These are phyloP conservation scores for Atkinsonella hypoxylon DNA, from an alignment of 2,329 filamentous ascomycete genomes.

Conservation along the genomic window DNA sequence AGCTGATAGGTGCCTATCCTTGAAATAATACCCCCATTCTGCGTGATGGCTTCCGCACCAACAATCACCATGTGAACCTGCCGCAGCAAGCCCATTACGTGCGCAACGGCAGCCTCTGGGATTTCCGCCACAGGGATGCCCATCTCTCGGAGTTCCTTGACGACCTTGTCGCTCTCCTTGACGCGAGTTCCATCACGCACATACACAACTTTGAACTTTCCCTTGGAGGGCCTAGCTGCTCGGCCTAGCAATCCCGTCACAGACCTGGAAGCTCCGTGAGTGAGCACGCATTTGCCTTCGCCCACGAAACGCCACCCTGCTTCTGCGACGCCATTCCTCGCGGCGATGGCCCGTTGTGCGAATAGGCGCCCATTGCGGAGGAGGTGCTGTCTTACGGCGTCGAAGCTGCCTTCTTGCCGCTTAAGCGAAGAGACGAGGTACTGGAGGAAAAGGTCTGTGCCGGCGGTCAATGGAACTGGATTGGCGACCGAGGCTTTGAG, in stretches of 20 bases:
- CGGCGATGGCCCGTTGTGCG: slow-evolving; percentile 74
- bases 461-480: slow-evolving; percentile 82
- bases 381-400: slow-evolving; percentile 70
- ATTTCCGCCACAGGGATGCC: slow-evolving; percentile 66
- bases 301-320: slow-evolving; percentile 68
- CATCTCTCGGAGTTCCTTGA: slow-evolving; percentile 55
- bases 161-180: slow-evolving; percentile 57
- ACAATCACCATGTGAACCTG: slow-evolving; percentile 55
- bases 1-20: slow-evolving; percentile 80
- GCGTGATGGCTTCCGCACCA: slow-evolving; percentile 76
- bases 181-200: slow-evolving; percentile 45
- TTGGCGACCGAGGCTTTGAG: slow-evolving; percentile 74
- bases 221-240: slow-evolving; percentile 46
- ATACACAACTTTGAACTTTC: slow-evolving; percentile 77
- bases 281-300: slow-evolving; percentile 73
- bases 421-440: slow-evolving; percentile 71
- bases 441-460: slow-evolving; percentile 89
- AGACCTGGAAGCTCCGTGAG: slow-evolving; percentile 77
- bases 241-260: slow-evolving; percentile 66
- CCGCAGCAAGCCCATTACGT: slow-evolving; percentile 48
- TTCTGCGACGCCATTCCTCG: slow-evolving; percentile 69
- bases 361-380: slow-evolving; percentile 79
- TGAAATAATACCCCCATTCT: slow-evolving; percentile 87
- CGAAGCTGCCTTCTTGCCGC: slow-evolving; percentile 50
- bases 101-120: slow-evolving; percentile 55